Conservation (phyloP, 2,329 filamentous ascomycete species). For the Hymenotorrendiella dingleyae region DNA sequence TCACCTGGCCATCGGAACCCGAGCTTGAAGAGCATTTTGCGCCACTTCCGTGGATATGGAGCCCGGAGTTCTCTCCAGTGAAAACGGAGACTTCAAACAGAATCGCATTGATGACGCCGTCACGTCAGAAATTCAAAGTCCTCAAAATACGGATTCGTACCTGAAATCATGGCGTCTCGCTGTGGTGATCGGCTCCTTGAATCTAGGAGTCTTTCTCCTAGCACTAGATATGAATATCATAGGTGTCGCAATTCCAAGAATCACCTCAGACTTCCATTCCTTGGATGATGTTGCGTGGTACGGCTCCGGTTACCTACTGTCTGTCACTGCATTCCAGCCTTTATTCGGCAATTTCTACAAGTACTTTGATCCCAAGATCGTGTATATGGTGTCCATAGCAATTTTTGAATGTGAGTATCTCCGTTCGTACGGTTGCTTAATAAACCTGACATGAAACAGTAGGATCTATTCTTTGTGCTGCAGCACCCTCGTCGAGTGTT, state of each 20-base stretch:
- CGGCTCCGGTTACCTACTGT: conserved; percentile 31
- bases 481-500: background rate
- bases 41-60: too few relatives aligned
- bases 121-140: too few relatives aligned
- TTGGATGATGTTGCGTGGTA: conserved; percentile 43
- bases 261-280: conserved; percentile 45
- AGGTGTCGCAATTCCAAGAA: conserved; percentile 41
- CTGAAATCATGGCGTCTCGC: background rate
- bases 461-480: background rate
- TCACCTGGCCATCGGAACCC: too few relatives aligned
- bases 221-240: conserved; percentile 3
- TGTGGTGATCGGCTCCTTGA: background rate
- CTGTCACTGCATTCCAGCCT: conserved; percentile 28
- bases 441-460: background rate
- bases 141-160: too few relatives aligned
- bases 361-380: conserved; percentile 20
- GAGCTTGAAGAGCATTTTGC: too few relatives aligned
- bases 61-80: too few relatives aligned
- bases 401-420: background rate
- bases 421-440: background rate
- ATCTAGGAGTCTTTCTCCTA: background rate
- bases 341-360: conserved; percentile 16
- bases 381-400: conserved; percentile 18
- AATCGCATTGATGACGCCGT: too few relatives aligned
- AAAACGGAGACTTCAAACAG: too few relatives aligned